A percentile compares a stretch with the other conserved stretches of the same genome.
These are phyloP conservation scores for Filobasidium wieringae DNA, from an alignment of 768 basidiomycete species.

Conservation along the genomic window DNA sequence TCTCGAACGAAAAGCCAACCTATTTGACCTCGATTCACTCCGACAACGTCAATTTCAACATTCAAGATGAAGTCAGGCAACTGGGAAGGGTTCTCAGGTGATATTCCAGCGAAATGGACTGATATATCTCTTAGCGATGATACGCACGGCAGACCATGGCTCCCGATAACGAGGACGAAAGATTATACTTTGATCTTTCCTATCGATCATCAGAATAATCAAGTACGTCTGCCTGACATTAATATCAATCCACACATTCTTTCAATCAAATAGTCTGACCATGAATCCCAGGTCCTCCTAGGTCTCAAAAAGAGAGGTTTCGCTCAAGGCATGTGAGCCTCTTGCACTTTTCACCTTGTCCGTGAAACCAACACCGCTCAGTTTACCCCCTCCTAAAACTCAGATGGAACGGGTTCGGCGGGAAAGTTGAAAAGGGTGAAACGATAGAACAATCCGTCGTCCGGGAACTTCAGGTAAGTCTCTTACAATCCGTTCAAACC, in stretches of 20 bases:
- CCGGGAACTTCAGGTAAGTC: conserved; percentile 46
- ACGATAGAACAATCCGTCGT: conserved; percentile 55
- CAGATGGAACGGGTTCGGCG: conserved; percentile 82
- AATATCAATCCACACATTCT: neutral
- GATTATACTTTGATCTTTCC: conserved; percentile 22
- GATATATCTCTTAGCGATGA: neutral
- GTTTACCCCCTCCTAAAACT: neutral
- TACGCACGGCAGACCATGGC: neutral
- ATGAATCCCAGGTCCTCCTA: conserved; percentile 25
- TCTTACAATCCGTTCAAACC: conserved; percentile 45
- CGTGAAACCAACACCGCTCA: neutral
- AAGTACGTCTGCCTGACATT: neutral
- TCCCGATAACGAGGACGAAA: neutral
- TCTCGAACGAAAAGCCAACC: neutral
- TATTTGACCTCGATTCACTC: too few species aligned
- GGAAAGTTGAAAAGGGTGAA: conserved; percentile 70
- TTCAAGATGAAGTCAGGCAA: too few species aligned
- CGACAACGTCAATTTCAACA: too few species aligned
- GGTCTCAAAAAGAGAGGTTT: conserved; percentile 36
- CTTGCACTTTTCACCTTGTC: neutral
- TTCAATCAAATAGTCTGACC: neutral
- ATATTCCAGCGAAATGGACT: neutral
- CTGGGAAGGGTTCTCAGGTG: neutral
- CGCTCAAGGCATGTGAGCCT: conserved; percentile 26
- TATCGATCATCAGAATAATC: conserved; percentile 16